phyloP scores from a whole-genome alignment of 345 rosid species.

The Aquilaria yunnanensis region DNA sequence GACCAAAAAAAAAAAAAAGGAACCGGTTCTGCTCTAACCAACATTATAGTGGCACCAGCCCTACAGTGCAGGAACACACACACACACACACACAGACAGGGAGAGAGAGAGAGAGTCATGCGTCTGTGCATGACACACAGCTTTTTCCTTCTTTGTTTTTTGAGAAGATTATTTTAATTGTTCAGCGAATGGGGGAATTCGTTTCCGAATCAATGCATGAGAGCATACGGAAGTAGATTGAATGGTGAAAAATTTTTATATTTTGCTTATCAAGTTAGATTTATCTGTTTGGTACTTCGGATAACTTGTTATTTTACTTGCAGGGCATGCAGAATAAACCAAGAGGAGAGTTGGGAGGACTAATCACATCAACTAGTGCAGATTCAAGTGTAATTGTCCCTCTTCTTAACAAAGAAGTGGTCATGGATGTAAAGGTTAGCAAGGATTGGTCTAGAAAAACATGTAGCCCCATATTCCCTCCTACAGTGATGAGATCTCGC shows the following conservation, averaged over 20 bases:
- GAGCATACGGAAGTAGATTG: background rate
- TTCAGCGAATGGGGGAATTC: background rate
- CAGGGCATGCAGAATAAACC: slow-evolving; percentile 45
- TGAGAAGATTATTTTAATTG: background rate
- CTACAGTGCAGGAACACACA: too few relatives aligned
- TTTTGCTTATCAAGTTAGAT: background rate
- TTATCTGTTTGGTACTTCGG: background rate
- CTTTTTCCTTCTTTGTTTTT: slow-evolving; percentile 7
- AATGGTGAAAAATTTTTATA: background rate
- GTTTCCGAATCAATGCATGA: background rate
- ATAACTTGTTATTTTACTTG: slow-evolving; percentile 9
- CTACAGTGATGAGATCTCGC: slow-evolving; percentile 32
- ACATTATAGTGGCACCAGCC: background rate
- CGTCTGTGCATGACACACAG: background rate
- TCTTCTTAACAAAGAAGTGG: slow-evolving; percentile 45
- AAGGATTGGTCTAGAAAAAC: slow-evolving; percentile 41
- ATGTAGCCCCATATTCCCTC: slow-evolving; percentile 23
- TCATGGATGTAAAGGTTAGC: slow-evolving; percentile 35
- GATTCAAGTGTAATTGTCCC: slow-evolving; percentile 34
- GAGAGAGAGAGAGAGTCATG: too few relatives aligned
- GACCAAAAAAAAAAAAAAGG: background rate
- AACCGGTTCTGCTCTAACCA: background rate
- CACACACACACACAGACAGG: too few relatives aligned
- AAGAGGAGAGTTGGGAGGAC: slow-evolving; percentile 16
- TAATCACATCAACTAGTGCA: slow-evolving; percentile 11